Conservation (phyloP, 2,329 filamentous ascomycete species). For the Scedosporium minutisporum region DNA sequence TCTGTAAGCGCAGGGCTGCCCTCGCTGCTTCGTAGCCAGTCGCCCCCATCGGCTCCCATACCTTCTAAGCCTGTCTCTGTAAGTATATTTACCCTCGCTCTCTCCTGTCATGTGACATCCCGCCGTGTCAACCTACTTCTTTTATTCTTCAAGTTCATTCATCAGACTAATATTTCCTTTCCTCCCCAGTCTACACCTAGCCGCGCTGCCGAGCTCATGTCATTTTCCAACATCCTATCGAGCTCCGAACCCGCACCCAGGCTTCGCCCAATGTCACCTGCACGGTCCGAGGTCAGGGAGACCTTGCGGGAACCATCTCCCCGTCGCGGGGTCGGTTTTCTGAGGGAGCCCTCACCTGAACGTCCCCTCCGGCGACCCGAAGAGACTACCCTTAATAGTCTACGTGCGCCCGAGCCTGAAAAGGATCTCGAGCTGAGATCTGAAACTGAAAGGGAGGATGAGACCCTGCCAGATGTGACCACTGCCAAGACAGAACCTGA, state of each 20-base stretch:
- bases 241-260: slow-evolving; percentile 58
- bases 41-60: slow-evolving; percentile 8
- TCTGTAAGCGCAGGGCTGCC: slow-evolving; percentile 8
- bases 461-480: neutral
- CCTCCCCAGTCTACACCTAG: slow-evolving; percentile 48
- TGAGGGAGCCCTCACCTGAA: slow-evolving; percentile 2
- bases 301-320: slow-evolving; percentile 4
- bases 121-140: neutral
- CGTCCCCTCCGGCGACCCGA: neutral
- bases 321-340: neutral
- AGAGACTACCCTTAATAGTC: neutral
- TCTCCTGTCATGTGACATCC: too few species aligned
- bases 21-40: slow-evolving; percentile 9
- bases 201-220: slow-evolving; percentile 80
- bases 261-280: slow-evolving; percentile 21
- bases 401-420: neutral
- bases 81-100: neutral
- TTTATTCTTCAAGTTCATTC: neutral
- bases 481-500: slow-evolving; percentile 1
- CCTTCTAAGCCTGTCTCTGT: slow-evolving; percentile 6
- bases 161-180: slow-evolving; percentile 5
- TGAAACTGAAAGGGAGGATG: neutral
- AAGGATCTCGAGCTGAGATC: neutral
- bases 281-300: neutral
- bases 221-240: slow-evolving; percentile 88